Conservation (phyloP, 176 grass and related monocot genomes). For the Oryza nivara region DNA sequence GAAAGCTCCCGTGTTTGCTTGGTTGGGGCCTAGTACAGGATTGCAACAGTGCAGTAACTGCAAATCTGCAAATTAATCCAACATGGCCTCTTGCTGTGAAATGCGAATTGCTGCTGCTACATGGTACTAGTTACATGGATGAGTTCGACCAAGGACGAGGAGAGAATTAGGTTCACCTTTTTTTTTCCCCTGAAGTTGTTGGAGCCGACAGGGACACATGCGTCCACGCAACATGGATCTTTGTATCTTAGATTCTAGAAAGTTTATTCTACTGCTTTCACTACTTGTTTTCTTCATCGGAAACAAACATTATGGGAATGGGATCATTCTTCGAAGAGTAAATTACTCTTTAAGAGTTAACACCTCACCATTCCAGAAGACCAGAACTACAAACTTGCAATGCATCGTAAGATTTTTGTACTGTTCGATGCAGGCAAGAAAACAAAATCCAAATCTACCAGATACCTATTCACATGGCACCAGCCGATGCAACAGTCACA, state of each 20-base stretch:
- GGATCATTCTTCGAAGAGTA: background rate
- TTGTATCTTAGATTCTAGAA: background rate
- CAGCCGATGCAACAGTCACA: background rate
- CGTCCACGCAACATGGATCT: background rate
- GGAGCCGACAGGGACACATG: slow-evolving; percentile 40
- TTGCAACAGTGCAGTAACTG: slow-evolving; percentile 1
- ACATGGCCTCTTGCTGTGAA: too few relatives aligned
- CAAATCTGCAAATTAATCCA: background rate
- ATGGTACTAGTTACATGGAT: background rate
- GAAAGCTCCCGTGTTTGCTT: slow-evolving; percentile 4
- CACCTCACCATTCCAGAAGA: background rate
- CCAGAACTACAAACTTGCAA: background rate
- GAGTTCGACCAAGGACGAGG: slow-evolving; percentile 5
- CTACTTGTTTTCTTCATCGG: background rate
- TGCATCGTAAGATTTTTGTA: background rate
- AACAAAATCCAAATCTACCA: background rate
- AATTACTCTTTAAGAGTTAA: too few relatives aligned
- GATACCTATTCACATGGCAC: too few relatives aligned
- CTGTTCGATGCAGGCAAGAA: background rate
- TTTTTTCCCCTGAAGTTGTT: background rate
- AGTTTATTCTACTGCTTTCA: background rate
- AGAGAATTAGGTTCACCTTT: background rate
- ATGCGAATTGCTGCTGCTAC: background rate
- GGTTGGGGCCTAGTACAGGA: background rate
- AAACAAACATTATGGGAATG: background rate